These are phyloP conservation scores for Fraxinus excelsior DNA, from an alignment of 257 asterid genomes.

Conservation along the genomic window DNA sequence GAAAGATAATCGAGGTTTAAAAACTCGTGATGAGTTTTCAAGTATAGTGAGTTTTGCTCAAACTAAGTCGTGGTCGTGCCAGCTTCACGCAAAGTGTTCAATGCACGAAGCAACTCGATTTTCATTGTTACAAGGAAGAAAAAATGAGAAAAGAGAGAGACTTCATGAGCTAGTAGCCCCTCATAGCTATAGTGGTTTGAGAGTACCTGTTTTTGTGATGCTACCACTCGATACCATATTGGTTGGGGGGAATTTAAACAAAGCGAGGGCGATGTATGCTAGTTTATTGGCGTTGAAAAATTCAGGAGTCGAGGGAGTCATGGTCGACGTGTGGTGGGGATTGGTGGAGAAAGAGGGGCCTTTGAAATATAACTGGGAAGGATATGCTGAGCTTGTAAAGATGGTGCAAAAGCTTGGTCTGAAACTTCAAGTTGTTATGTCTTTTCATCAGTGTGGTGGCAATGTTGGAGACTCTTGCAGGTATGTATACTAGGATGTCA, in stretches of 20 bases:
- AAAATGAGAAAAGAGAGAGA: slow-evolving; percentile 45
- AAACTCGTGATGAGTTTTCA: slow-evolving; percentile 52
- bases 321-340: slow-evolving; percentile 99
- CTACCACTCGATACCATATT: slow-evolving; percentile 78
- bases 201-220: slow-evolving; percentile 84
- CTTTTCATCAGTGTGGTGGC: slow-evolving; percentile 94
- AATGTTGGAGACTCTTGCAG: slow-evolving; percentile 93
- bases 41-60: slow-evolving; percentile 50
- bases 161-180: slow-evolving; percentile 44
- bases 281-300: slow-evolving; percentile 82
- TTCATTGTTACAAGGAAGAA: background rate
- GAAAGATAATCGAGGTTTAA: slow-evolving; percentile 45
- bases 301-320: slow-evolving; percentile 85
- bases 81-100: slow-evolving; percentile 44
- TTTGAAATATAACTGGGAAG: slow-evolving; percentile 81
- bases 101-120: slow-evolving; percentile 30
- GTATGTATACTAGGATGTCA: slow-evolving; percentile 30
- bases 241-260: slow-evolving; percentile 61
- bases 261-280: slow-evolving; percentile 70
- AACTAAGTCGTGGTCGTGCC: slow-evolving; percentile 37
- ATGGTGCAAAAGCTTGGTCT: slow-evolving; percentile 70
- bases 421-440: slow-evolving; percentile 90
- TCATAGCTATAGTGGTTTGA: slow-evolving; percentile 38
- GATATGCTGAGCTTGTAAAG: slow-evolving; percentile 72
- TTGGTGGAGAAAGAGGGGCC: slow-evolving; percentile 92